Evolutionary conservation across 805 yeast species (phyloP).

Genomic region (Lachancea quebecensis): DNA sequence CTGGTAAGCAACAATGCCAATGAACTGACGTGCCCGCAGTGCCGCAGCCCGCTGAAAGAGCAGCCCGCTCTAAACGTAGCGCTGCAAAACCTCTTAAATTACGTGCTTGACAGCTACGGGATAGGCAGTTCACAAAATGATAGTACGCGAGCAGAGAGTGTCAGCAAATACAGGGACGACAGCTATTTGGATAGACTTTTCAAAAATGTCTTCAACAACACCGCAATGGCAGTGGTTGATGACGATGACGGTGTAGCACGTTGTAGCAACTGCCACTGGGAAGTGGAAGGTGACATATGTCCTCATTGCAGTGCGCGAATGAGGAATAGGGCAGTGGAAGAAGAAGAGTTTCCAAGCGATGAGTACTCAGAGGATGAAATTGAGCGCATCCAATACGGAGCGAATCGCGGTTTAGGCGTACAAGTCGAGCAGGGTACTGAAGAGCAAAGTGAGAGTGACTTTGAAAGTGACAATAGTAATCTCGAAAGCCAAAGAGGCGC

Average conservation of each 20-base stretch:
- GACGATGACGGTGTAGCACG: slow-evolving; percentile 65
- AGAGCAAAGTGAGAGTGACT: slow-evolving; percentile 7
- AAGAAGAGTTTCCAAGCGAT: slow-evolving; percentile 12
- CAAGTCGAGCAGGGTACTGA: background rate
- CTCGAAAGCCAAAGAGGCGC: background rate
- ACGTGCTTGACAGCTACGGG: slow-evolving; percentile 33
- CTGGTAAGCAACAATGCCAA: slow-evolving; percentile 35
- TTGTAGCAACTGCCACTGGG: slow-evolving; percentile 77
- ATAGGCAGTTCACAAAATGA: slow-evolving; percentile 16
- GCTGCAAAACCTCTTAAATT: slow-evolving; percentile 40
- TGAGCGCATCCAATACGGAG: slow-evolving; percentile 9
- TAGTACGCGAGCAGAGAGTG: slow-evolving; percentile 25
- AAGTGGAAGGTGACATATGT: slow-evolving; percentile 60
- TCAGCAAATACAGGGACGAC: slow-evolving; percentile 37
- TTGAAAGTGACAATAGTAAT: slow-evolving; percentile 1
- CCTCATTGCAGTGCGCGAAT: slow-evolving; percentile 59
- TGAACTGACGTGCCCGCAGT: slow-evolving; percentile 60
- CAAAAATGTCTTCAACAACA: slow-evolving; percentile 42
- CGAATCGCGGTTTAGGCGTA: background rate
- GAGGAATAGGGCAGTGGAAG: slow-evolving; percentile 17
- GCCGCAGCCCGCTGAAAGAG: slow-evolving; percentile 43
- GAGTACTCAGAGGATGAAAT: slow-evolving; percentile 26
- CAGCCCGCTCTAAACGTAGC: slow-evolving; percentile 49
- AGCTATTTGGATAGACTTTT: slow-evolving; percentile 35
- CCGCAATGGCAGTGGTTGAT: slow-evolving; percentile 49